Conservation (phyloP, 1,284 basidiomycete genomes). For the Melampsora americana region DNA sequence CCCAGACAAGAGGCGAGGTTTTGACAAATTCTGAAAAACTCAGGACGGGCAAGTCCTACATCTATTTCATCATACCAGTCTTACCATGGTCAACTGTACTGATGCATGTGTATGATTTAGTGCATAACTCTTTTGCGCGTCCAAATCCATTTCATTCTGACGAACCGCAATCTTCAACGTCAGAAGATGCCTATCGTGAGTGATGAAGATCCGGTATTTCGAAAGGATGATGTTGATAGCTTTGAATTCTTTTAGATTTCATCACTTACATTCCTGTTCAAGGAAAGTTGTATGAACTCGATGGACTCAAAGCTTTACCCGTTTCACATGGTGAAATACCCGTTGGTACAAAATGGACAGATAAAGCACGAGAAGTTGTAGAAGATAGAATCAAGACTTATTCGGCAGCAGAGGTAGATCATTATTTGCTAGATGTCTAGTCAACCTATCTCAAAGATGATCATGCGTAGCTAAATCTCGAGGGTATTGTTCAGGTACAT, state of each 20-base stretch:
- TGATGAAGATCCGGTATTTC: constrained; percentile 55
- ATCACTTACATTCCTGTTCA: constrained; percentile 73
- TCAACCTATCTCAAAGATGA: not conserved
- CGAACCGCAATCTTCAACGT: constrained; percentile 61
- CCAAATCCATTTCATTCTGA: constrained; percentile 70
- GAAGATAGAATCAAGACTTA: constrained; percentile 81
- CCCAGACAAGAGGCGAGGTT: constrained; percentile 69
- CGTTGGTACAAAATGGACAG: constrained; percentile 72
- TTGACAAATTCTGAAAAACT: constrained; percentile 72
- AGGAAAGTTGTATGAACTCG: constrained; percentile 81
- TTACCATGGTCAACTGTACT: not conserved
- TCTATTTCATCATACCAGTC: not conserved
- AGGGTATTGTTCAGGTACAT: constrained; percentile 59
- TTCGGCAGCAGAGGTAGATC: constrained; percentile 71
- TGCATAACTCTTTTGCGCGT: constrained; percentile 73
- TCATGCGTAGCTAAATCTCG: too few relatives aligned
- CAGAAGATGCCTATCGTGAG: constrained; percentile 89
- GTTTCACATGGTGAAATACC: constrained; percentile 67
- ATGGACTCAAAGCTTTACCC: constrained; percentile 74
- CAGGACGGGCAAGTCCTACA: constrained; percentile 47
- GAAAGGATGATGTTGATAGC: not conserved
- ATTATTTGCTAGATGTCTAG: not conserved
- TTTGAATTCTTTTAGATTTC: constrained; percentile 7
- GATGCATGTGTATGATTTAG: constrained; percentile 56
- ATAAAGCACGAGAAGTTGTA: constrained; percentile 76